Base-by-base conservation (phyloP, 805 yeast genomes). In the Ogataea pini region DNA sequence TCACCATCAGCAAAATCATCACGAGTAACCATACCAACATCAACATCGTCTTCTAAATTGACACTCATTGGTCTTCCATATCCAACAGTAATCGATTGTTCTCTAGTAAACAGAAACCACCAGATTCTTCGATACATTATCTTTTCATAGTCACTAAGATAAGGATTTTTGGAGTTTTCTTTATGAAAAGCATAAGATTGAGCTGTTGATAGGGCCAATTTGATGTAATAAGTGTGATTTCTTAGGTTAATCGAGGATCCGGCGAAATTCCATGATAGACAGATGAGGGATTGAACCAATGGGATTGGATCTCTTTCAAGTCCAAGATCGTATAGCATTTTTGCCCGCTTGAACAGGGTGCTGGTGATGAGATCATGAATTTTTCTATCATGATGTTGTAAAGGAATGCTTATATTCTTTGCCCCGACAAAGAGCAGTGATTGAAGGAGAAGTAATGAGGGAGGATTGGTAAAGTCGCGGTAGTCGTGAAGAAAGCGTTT, bases 151-250 rank as follows among this genome's bases (percentile, higher is more conserved):
- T 10, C n/a, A 4, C 51, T 24, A 12, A 54, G 44, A 19, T 32
- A 22, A 8, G 41, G 12, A 20, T 14, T 40, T 19, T 41, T 19
- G n/a, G 50, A 44, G 16, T 36, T 14, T 34, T 56, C 79, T 56
- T 89, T 72, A 60, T 86, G 90, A 57, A 86, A 72, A 2, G 91
- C 91, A 60, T 79, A 79, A 9, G 89, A 86, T 60, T 85, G 90
- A 2, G 90, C 90, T 42, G 84, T 71, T 9, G 82, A 76, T 33
- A 84, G 72, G 1, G 87, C 89, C 9, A 83, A 78, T 32, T 86
- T 71, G 3, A 84, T 78, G 90, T 90, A 86, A 60, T 83, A 85
- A 37, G 82, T 79, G 27, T 86, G 47, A 28, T 36, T 76, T 14
- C 83, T 82, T 55, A 80, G 87, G 58, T 85, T 86, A 86, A 86